Conservation (phyloP, 306 rosid species). For the Sicyos edulis region DNA sequence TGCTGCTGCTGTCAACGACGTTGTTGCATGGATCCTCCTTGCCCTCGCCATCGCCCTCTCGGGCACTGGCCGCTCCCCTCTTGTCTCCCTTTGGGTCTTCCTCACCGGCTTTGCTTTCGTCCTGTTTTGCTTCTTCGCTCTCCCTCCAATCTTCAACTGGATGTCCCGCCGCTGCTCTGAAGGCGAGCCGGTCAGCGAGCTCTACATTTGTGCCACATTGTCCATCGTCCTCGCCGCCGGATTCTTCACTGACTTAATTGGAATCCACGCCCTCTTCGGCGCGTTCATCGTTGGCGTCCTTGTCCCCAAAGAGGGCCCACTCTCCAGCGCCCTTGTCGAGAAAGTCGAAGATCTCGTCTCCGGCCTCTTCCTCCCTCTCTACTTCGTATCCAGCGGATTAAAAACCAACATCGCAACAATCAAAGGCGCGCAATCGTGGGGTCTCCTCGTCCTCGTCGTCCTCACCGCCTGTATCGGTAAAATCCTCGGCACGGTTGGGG, state of each 20-base stretch:
- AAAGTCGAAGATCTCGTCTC: slow-evolving; percentile 93
- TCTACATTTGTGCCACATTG: slow-evolving; percentile 58
- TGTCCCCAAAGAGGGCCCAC: slow-evolving; percentile 75
- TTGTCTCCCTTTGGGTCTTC: slow-evolving; percentile 75
- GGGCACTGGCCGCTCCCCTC: slow-evolving; percentile 53
- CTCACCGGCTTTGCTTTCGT: slow-evolving; percentile 56
- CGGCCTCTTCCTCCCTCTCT: slow-evolving; percentile 73
- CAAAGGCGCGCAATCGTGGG: slow-evolving; percentile 81
- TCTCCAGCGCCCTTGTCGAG: slow-evolving; percentile 66
- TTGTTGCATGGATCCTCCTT: slow-evolving; percentile 89
- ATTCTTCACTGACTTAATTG: slow-evolving; percentile 67
- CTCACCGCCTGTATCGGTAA: slow-evolving; percentile 75
- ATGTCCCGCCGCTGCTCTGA: slow-evolving; percentile 53
- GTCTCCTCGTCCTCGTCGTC: slow-evolving; percentile 61
- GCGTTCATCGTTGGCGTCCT: slow-evolving; percentile 74
- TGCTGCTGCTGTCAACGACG: slow-evolving; percentile 88
- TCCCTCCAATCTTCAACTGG: slow-evolving; percentile 62
- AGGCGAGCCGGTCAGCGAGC: slow-evolving; percentile 69
- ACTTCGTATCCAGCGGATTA: slow-evolving; percentile 85
- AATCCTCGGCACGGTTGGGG: slow-evolving; percentile 54
- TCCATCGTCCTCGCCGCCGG: slow-evolving; percentile 73
- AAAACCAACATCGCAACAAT: slow-evolving; percentile 74
- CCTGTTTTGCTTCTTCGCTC: slow-evolving; percentile 28
- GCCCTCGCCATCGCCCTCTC: slow-evolving; percentile 88
- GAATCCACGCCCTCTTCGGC: slow-evolving; percentile 90